Percentiles rank a stretch among this genome's conserved stretches.
These are phyloP conservation scores for Quercus tomentella DNA, from an alignment of 331 rosid genomes.

Conservation along the genomic window DNA sequence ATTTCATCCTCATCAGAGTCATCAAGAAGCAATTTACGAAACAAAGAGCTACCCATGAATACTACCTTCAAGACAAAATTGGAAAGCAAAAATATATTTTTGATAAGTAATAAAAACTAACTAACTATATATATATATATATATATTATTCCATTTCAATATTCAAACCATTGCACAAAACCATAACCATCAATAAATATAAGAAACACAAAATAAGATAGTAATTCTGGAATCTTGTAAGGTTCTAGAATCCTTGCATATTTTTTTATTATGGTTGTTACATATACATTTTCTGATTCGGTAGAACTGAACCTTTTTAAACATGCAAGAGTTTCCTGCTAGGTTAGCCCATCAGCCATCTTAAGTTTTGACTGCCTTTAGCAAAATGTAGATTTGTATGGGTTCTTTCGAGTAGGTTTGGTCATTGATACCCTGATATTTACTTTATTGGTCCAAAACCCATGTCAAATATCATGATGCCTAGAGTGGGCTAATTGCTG, in stretches of 20 bases:
- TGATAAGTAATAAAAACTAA: no score
- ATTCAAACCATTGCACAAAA: no score
- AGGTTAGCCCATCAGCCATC: background rate
- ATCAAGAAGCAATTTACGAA: no score
- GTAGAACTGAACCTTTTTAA: background rate
- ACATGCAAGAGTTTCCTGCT: conserved; percentile 3
- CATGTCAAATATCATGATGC: background rate
- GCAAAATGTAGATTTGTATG: background rate
- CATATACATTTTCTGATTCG: background rate
- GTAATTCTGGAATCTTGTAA: no score
- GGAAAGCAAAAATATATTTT: no score
- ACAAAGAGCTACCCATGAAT: no score
- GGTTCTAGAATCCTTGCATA: background rate
- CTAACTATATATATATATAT: no score
- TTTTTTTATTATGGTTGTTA: background rate
- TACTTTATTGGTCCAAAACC: background rate
- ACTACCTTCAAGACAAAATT: no score
- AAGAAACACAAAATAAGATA: no score
- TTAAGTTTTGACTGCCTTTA: background rate
- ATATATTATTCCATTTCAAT: no score
- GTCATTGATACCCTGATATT: background rate
- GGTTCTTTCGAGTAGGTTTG: background rate
- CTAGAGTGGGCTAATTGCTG: background rate
- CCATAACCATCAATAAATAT: no score
- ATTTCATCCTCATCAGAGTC: no score